A percentile compares a stretch with the other conserved stretches of the same genome.
Conservation (phyloP, 108 stramenopile genomes). For the Cyclotella atomus region DNA sequence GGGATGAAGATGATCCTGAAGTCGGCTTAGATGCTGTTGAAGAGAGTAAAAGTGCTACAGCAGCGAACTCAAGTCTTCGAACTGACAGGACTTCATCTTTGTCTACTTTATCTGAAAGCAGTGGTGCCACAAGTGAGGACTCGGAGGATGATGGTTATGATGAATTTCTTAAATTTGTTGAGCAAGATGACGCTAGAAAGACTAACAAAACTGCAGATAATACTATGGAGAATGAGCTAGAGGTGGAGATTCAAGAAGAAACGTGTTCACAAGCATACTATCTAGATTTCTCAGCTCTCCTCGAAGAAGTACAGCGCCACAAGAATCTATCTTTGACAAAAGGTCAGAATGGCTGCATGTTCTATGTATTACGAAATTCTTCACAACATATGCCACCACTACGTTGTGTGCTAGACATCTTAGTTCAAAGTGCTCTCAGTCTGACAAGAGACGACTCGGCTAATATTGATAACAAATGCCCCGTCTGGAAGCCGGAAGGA, state of each 20-base stretch:
- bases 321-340: background rate
- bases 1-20: background rate
- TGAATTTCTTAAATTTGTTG: background rate
- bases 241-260: background rate
- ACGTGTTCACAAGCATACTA: background rate
- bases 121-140: background rate
- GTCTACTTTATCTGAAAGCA: background rate
- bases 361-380: background rate
- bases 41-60: background rate
- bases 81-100: background rate
- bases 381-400: background rate
- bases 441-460: conserved; percentile 5
- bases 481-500: conserved; percentile 38
- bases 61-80: background rate
- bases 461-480: background rate
- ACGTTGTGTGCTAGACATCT: conserved; percentile 10
- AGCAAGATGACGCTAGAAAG: background rate
- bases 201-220: background rate
- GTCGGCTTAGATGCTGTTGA: background rate
- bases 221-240: background rate
- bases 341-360: background rate
- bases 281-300: background rate
- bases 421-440: conserved; percentile 18
- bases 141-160: background rate
- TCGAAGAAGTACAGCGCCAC: background rate